Conservation (phyloP, 2,329 filamentous ascomycete species). For the Myrmaecium sp. region DNA sequence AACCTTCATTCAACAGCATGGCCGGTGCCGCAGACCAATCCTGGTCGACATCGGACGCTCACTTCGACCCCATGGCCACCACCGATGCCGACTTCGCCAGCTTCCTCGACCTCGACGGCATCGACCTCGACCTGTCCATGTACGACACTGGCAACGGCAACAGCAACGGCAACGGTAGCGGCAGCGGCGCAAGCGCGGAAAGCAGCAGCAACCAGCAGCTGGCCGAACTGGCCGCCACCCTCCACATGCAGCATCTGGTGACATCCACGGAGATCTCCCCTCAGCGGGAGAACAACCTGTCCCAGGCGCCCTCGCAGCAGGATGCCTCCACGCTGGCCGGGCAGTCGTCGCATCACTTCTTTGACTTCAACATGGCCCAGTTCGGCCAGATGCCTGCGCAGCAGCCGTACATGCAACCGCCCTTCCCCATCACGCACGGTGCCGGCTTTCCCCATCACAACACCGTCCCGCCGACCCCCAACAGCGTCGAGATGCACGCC, state of each 20-base stretch:
- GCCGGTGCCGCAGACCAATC: conserved; percentile 10
- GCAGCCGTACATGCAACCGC: conserved; percentile 9
- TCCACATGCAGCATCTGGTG: conserved; percentile 7
- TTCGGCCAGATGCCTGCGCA: conserved; percentile 6
- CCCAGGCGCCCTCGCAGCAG: conserved; percentile 5
- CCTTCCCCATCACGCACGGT: conserved; percentile 25
- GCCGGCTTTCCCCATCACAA: conserved; percentile 32
- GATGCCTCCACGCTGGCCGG: too few relatives aligned
- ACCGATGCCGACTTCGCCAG: conserved; percentile 25
- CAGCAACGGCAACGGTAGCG: too few relatives aligned
- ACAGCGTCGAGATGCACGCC: conserved; percentile 60
- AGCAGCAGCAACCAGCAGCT: conserved; percentile 12
- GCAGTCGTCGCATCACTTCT: conserved; percentile 3
- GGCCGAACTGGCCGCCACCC: conserved; percentile 14
- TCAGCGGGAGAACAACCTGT: conserved; percentile 15
- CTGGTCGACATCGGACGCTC: conserved; percentile 23
- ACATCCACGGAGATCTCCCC: conserved; percentile 13
- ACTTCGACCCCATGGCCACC: conserved; percentile 24
- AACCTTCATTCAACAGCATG: conserved; percentile 1
- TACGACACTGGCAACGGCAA: conserved; percentile 10
- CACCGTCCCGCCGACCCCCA: conserved; percentile 62
- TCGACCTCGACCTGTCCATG: conserved; percentile 16
- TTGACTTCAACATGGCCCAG: conserved; percentile 3
- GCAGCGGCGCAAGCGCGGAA: too few relatives aligned
- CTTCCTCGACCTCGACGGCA: conserved; percentile 23